Conservation (phyloP, 169 alveolate genomes). For the Plasmodium cynomolgi region DNA sequence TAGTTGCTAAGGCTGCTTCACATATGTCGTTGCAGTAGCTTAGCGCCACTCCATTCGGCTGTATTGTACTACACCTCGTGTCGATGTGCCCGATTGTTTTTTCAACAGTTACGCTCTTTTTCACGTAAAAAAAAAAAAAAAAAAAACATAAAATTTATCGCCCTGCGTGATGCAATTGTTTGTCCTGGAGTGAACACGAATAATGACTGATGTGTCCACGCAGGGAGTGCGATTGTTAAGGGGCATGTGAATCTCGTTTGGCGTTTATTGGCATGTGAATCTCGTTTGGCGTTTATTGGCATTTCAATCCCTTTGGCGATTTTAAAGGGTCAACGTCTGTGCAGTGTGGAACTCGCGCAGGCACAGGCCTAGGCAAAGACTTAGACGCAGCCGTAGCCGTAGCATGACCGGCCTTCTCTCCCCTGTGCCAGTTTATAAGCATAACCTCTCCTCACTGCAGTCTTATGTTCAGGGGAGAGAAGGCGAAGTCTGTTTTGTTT, state of each 20-base stretch:
- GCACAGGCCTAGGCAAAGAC: neutral
- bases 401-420: neutral
- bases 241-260: neutral
- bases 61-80: neutral
- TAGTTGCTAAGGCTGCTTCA: slow-evolving; percentile 2
- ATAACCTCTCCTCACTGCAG: neutral
- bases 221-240: neutral
- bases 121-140: slow-evolving; percentile 5
- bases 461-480: neutral
- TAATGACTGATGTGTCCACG: slow-evolving; percentile 10
- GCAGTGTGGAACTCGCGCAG: neutral
- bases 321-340: neutral
- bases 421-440: neutral
- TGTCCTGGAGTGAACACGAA: neutral
- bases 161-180: neutral
- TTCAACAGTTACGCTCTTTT: neutral
- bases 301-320: neutral
- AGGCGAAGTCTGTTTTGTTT: neutral
- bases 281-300: neutral
- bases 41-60: neutral
- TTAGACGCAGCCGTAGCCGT: neutral
- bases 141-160: slow-evolving; percentile 19
- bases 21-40: slow-evolving; percentile 2
- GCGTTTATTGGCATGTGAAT: neutral
- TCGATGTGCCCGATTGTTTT: neutral